Conservation (phyloP, 2,329 filamentous ascomycete species). For the Ophiocordyceps camponoti-saundersi region DNA sequence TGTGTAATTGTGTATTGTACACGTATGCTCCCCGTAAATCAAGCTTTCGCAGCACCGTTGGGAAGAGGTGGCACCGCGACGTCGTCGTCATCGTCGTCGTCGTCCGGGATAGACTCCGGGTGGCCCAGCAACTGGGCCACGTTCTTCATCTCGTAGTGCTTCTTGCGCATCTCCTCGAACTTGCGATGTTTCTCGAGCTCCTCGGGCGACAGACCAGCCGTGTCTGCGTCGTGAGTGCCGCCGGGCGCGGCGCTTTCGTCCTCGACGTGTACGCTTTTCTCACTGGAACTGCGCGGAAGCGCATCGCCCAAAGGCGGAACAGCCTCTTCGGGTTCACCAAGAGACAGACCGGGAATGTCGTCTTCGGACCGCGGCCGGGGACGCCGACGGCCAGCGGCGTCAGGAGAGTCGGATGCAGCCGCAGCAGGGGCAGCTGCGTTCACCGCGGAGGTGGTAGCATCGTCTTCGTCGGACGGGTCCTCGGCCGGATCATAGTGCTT, state of each 20-base stretch:
- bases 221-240: slow-evolving; percentile 30
- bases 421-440: neutral
- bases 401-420: slow-evolving; percentile 45
- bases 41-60: slow-evolving; percentile 13
- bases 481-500: slow-evolving; percentile 80
- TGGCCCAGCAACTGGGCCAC: slow-evolving; percentile 77
- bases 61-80: slow-evolving; percentile 25
- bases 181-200: slow-evolving; percentile 80
- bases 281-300: slow-evolving; percentile 19
- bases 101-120: slow-evolving; percentile 47
- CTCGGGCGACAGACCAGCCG: slow-evolving; percentile 43
- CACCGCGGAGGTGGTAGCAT: neutral
- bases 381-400: slow-evolving; percentile 8
- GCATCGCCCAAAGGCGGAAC: slow-evolving; percentile 19
- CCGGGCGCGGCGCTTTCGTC: slow-evolving; percentile 40
- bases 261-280: slow-evolving; percentile 71
- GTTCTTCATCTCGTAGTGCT: slow-evolving; percentile 97
- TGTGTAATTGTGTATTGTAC: neutral
- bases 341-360: slow-evolving; percentile 80
- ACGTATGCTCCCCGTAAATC: neutral
- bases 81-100: slow-evolving; percentile 25
- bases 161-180: slow-evolving; percentile 86
- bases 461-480: slow-evolving; percentile 69
- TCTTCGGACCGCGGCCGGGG: slow-evolving; percentile 32
- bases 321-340: slow-evolving; percentile 80